Evolutionary conservation across 352 stramenopile species (phyloP).

Genomic region (Bremia lactucae): DNA sequence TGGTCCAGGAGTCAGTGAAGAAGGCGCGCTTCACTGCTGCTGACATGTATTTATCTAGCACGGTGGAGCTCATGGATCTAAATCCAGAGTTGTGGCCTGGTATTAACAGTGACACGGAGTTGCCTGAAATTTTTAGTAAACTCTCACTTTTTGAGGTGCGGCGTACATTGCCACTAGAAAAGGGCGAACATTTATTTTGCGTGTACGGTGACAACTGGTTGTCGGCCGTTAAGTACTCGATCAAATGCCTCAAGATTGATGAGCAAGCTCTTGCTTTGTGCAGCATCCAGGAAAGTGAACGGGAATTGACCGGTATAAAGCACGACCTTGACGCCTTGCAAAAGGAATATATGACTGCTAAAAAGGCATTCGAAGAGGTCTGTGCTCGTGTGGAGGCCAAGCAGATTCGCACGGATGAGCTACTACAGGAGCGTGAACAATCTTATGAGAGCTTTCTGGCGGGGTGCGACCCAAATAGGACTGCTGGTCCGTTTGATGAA

Average conservation of each 20-base stretch:
- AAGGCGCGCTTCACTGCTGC: slow-evolving; percentile 71
- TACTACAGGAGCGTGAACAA: slow-evolving; percentile 50
- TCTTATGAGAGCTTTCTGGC: slow-evolving; percentile 73
- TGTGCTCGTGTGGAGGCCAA: slow-evolving; percentile 50
- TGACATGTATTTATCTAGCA: slow-evolving; percentile 80
- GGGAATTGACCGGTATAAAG: slow-evolving; percentile 66
- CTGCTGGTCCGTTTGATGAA: slow-evolving; percentile 10
- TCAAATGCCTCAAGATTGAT: slow-evolving; percentile 78
- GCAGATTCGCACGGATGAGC: slow-evolving; percentile 63
- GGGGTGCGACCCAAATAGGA: slow-evolving; percentile 33
- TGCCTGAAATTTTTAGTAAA: slow-evolving; percentile 80
- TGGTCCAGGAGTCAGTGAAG: slow-evolving; percentile 78
- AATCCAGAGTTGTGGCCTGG: slow-evolving; percentile 64
- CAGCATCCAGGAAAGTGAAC: slow-evolving; percentile 63
- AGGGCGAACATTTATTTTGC: slow-evolving; percentile 76
- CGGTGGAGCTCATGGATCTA: slow-evolving; percentile 82
- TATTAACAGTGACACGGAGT: slow-evolving; percentile 46
- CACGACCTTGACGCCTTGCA: slow-evolving; percentile 64
- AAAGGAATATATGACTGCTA: slow-evolving; percentile 68
- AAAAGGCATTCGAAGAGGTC: slow-evolving; percentile 75
- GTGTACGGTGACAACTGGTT: slow-evolving; percentile 87
- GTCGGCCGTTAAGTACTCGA: slow-evolving; percentile 80
- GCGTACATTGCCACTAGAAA: slow-evolving; percentile 62
- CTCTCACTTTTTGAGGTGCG: slow-evolving; percentile 77
- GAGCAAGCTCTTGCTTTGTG: slow-evolving; percentile 35